Percentiles rank a stretch among this genome's conserved stretches.
Conservation (phyloP, 345 rosid species). For the Clarkia xantiana region DNA sequence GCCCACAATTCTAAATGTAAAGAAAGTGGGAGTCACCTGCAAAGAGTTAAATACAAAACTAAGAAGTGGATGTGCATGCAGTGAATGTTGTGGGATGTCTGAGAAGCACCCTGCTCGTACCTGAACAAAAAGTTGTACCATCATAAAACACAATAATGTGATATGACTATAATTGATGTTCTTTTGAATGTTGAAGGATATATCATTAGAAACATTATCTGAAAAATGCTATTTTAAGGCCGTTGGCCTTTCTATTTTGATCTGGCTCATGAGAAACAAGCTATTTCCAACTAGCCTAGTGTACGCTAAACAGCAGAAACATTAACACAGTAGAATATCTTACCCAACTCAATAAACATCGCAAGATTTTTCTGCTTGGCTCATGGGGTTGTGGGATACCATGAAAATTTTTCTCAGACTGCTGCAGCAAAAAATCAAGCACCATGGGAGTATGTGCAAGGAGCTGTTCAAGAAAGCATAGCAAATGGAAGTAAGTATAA, state of each 20-base stretch:
- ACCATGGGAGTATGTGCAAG: conserved; percentile 71
- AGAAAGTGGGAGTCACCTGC: conserved; percentile 33
- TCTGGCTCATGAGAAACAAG: not conserved
- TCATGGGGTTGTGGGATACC: conserved; percentile 40
- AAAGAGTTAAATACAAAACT: conserved; percentile 62
- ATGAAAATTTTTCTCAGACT: conserved; percentile 53
- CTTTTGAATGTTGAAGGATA: no score
- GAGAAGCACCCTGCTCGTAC: conserved; percentile 94
- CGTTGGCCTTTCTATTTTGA: not conserved
- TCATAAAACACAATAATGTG: conserved; percentile 4
- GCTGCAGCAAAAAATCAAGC: conserved; percentile 74
- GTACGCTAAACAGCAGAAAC: not conserved
- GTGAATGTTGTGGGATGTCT: conserved; percentile 61
- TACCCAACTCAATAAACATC: conserved; percentile 97
- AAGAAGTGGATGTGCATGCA: conserved; percentile 73
- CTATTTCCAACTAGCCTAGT: not conserved
- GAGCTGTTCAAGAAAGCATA: conserved; percentile 32
- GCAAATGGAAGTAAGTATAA: conserved; percentile 2
- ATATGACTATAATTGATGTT: not conserved
- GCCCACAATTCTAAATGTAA: not conserved
- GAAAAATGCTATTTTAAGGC: no score
- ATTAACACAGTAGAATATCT: conserved; percentile 13
- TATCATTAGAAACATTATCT: no score
- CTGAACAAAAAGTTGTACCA: conserved; percentile 23
- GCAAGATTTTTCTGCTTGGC: conserved; percentile 60